A percentile compares a stretch with the other conserved stretches of the same genome.
These are phyloP conservation scores for Cardamine resedifolia DNA, from an alignment of 345 rosid genomes.

Conservation along the genomic window DNA sequence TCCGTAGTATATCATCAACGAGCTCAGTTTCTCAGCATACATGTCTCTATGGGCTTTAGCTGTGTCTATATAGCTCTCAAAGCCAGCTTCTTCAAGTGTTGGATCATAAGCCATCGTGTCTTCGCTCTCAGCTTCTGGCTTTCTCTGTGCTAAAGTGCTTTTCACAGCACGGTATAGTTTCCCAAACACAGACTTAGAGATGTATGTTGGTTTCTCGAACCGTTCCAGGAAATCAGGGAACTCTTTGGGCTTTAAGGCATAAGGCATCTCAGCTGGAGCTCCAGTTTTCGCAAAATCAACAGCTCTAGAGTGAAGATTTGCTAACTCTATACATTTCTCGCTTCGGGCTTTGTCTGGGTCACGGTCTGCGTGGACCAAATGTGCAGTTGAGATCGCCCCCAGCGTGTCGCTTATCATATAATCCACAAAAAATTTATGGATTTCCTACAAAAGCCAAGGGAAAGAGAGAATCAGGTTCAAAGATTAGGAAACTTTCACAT, in stretches of 20 bases:
- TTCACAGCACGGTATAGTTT: constrained; percentile 72
- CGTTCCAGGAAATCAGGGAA: constrained; percentile 96
- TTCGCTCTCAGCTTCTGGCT: constrained; percentile 40
- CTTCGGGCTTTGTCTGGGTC: constrained; percentile 77
- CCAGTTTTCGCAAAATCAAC: constrained; percentile 97
- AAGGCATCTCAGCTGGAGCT: constrained; percentile 93
- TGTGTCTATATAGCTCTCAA: constrained; percentile 44
- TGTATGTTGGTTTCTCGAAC: constrained; percentile 54
- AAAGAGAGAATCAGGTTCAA: constrained; percentile 18
- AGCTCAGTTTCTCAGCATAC: constrained; percentile 63
- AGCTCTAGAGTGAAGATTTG: constrained; percentile 87
- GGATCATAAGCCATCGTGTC: constrained; percentile 54
- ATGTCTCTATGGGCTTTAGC: constrained; percentile 56
- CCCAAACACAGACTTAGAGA: constrained; percentile 62
- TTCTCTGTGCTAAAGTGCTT: constrained; percentile 33
- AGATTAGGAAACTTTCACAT: constrained; percentile 15
- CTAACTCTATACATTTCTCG: constrained; percentile 68
- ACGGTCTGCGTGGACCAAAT: constrained; percentile 82
- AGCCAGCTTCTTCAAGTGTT: constrained; percentile 72
- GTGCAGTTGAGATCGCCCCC: constrained; percentile 92
- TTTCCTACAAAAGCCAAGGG: constrained; percentile 62
- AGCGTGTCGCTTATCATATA: constrained; percentile 89
- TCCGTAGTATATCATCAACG: constrained; percentile 65
- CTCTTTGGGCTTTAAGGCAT: constrained; percentile 67
- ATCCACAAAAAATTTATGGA: constrained; percentile 74